Conservation (phyloP, 2,329 filamentous ascomycete genomes). For the Pyrenophora seminiperda region DNA sequence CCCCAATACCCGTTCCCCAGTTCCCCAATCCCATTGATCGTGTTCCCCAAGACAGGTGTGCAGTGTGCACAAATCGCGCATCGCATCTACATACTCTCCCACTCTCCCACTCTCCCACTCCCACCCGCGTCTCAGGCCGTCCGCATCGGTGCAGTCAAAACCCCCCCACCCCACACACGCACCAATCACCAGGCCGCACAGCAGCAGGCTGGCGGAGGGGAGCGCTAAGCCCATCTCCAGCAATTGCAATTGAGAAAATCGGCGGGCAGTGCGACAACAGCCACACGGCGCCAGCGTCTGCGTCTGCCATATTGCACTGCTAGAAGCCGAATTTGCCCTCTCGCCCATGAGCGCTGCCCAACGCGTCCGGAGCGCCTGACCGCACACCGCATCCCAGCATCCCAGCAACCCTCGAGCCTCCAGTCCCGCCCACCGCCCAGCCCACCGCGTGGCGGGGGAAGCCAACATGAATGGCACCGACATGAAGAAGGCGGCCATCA, state of each 20-base stretch:
- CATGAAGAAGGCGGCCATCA: constrained; percentile 68
- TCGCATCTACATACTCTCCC: neutral
- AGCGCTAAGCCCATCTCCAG: constrained; percentile 44
- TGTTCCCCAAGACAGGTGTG: too few relatives aligned
- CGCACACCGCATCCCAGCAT: constrained; percentile 22
- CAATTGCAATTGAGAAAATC: constrained; percentile 47
- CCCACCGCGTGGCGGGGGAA: constrained; percentile 41
- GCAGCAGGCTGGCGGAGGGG: constrained; percentile 38
- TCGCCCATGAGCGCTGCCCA: constrained; percentile 37
- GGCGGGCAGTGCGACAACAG: constrained; percentile 32
- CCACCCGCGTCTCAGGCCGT: constrained; percentile 21
- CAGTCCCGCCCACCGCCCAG: constrained; percentile 15
- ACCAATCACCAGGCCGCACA: constrained; percentile 37
- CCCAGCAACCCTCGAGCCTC: constrained; percentile 15
- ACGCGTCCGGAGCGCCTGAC: constrained; percentile 36
- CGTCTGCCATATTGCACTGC: neutral
- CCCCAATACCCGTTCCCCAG: constrained; percentile 2
- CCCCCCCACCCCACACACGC: constrained; percentile 21
- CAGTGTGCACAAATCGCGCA: neutral
- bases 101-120: constrained; percentile 1
- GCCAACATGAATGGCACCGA: constrained; percentile 66
- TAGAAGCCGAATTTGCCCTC: constrained; percentile 4
- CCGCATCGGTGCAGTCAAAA: constrained; percentile 17
- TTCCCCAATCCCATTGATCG: too few relatives aligned
- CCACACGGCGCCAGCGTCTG: constrained; percentile 16